Evolutionary conservation across 2,329 filamentous ascomycete genomes (phyloP).

Genomic region (Pseudovirgaria hyperparasitica): DNA sequence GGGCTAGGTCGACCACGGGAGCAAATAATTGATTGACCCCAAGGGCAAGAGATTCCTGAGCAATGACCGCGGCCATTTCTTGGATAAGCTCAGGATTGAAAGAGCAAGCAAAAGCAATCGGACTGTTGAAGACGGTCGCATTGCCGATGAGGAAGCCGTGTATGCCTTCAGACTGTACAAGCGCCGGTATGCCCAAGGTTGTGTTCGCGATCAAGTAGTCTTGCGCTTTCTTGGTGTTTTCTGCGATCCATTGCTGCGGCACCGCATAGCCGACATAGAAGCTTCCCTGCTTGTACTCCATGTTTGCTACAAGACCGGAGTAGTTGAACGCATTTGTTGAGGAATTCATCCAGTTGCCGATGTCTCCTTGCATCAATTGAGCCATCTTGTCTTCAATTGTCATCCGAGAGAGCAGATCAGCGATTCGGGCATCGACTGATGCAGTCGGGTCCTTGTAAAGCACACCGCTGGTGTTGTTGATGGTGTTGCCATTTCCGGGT

Average conservation of each 20-base stretch:
- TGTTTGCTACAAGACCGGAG: constrained; percentile 53
- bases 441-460: constrained; percentile 53
- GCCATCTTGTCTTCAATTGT: constrained; percentile 61
- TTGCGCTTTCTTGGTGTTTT: constrained; percentile 51
- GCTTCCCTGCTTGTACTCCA: constrained; percentile 51
- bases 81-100: constrained; percentile 54
- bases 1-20: constrained; percentile 56
- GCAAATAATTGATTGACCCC: constrained; percentile 65
- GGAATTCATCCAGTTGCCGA: constrained; percentile 62
- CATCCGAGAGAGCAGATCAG: constrained; percentile 59
- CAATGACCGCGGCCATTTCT: constrained; percentile 55
- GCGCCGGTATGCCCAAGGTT: constrained; percentile 53
- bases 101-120: constrained; percentile 58
- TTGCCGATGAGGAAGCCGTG: constrained; percentile 61
- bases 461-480: constrained; percentile 21
- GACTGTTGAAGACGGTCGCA: constrained; percentile 68
- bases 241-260: constrained; percentile 48
- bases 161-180: constrained; percentile 63
- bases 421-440: constrained; percentile 49
- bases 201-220: constrained; percentile 57
- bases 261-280: constrained; percentile 62
- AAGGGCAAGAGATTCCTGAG: constrained; percentile 50
- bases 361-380: constrained; percentile 51
- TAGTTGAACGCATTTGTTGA: constrained; percentile 54
- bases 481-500: no score